phyloP scores from a whole-genome alignment of 139 green algal genomes.

The Volvox reticuliferus region DNA sequence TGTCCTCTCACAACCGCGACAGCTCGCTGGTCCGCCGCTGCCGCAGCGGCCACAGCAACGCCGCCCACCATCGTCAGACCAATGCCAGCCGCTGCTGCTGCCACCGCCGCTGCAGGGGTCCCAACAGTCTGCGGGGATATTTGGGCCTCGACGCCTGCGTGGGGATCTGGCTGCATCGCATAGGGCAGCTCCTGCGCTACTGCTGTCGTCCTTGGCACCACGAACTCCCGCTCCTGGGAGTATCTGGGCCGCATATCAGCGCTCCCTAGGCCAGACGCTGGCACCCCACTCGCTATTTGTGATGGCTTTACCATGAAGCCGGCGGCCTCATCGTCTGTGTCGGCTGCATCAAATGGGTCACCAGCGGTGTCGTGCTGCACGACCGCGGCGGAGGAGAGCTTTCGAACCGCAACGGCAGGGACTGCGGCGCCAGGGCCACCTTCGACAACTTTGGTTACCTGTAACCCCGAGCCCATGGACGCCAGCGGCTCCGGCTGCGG shows the following conservation, averaged over 20 bases:
- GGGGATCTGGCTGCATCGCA: neutral
- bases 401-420: too few relatives aligned
- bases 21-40: neutral
- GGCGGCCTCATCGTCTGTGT: constrained; percentile 19
- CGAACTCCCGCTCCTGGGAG: too few relatives aligned
- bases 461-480: neutral
- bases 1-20: neutral
- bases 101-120: neutral
- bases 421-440: too few relatives aligned
- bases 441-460: too few relatives aligned
- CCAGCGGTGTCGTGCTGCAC: neutral
- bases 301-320: neutral
- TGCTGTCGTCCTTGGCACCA: neutral
- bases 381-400: neutral
- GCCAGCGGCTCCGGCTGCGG: neutral
- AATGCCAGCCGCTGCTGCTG: neutral
- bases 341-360: constrained; percentile 28
- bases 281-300: neutral
- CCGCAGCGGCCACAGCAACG: neutral
- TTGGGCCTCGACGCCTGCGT: too few relatives aligned
- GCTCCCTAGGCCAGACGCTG: too few relatives aligned
- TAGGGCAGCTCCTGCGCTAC: neutral
- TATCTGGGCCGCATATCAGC: too few relatives aligned
- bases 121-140: too few relatives aligned
- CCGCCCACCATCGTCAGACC: neutral